These are phyloP conservation scores for Aspergillus niger DNA, from an alignment of 2,329 filamentous ascomycete genomes.

Conservation along the genomic window DNA sequence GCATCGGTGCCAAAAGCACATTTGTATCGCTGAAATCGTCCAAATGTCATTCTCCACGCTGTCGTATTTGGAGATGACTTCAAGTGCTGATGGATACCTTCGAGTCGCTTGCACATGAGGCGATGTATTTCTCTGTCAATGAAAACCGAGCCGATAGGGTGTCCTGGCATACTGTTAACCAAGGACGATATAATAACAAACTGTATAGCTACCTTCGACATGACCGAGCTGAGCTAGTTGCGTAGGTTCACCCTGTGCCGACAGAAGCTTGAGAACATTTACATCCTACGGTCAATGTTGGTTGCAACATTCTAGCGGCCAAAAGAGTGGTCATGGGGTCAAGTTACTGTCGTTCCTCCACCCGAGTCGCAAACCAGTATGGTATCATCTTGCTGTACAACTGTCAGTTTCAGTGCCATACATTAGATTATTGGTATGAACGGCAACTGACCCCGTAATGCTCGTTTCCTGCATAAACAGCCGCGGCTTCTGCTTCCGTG, in stretches of 20 bases:
- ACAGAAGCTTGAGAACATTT: slow-evolving; percentile 32
- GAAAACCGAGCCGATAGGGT: slow-evolving; percentile 41
- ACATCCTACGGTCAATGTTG: slow-evolving; percentile 28
- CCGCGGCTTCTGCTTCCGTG: slow-evolving; percentile 58
- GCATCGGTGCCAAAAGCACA: slow-evolving; percentile 35
- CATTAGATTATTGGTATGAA: too few species aligned
- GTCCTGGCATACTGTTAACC: slow-evolving; percentile 18
- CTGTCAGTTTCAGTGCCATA: too few species aligned
- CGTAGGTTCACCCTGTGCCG: slow-evolving; percentile 25
- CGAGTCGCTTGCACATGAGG: slow-evolving; percentile 25
- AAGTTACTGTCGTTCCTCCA: slow-evolving; percentile 47
- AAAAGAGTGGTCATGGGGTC: too few species aligned
- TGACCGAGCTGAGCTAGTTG: slow-evolving; percentile 29
- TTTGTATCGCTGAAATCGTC: slow-evolving; percentile 36
- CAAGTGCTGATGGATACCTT: slow-evolving; percentile 23
- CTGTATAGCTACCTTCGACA: slow-evolving; percentile 23
- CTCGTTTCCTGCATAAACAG: slow-evolving; percentile 49
- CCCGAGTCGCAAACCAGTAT: slow-evolving; percentile 55
- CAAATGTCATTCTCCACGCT: slow-evolving; percentile 35
- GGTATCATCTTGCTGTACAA: slow-evolving; percentile 41
- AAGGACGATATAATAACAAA: background rate
- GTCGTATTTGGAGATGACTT: slow-evolving; percentile 19
- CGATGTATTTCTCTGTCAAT: slow-evolving; percentile 36
- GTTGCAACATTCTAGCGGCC: background rate
- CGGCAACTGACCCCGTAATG: slow-evolving; percentile 21